phyloP scores from a whole-genome alignment of 176 grass and related monocot genomes.

The Triticum dicoccoides region DNA sequence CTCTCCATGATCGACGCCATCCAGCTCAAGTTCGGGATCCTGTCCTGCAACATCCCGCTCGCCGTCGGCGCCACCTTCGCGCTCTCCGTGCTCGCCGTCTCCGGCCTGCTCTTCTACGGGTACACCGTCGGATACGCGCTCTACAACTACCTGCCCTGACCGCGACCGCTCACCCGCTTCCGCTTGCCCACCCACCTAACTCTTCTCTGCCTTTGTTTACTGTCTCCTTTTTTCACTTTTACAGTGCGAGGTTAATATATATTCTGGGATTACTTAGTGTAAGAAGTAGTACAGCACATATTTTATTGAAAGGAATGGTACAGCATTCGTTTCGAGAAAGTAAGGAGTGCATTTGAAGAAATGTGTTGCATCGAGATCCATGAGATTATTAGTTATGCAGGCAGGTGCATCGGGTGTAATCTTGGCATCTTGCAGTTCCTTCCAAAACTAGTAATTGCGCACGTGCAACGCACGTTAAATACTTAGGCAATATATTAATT shows the following conservation, averaged over 20 bases:
- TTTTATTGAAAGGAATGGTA: too few relatives aligned
- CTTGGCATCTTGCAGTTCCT: too few relatives aligned
- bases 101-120: constrained; percentile 38
- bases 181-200: not conserved
- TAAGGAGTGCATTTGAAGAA: too few relatives aligned
- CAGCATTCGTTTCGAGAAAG: too few relatives aligned
- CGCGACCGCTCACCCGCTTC: not conserved
- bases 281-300: too few relatives aligned
- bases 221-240: not conserved
- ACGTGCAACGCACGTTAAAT: too few relatives aligned
- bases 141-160: constrained; percentile 44
- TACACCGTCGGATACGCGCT: constrained; percentile 33
- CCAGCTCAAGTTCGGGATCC: constrained; percentile 49
- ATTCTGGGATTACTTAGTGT: too few relatives aligned
- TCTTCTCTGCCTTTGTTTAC: not conserved
- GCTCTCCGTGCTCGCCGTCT: constrained; percentile 35
- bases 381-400: too few relatives aligned
- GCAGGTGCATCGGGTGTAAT: too few relatives aligned
- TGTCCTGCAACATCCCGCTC: constrained; percentile 40
- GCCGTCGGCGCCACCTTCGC: constrained; percentile 39
- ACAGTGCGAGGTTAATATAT: not conserved
- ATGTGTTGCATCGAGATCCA: too few relatives aligned
- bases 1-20: constrained; percentile 57
- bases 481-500: too few relatives aligned
- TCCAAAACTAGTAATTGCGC: too few relatives aligned